phyloP scores from a whole-genome alignment of 805 yeast genomes.

The Clavispora phyllophila region DNA sequence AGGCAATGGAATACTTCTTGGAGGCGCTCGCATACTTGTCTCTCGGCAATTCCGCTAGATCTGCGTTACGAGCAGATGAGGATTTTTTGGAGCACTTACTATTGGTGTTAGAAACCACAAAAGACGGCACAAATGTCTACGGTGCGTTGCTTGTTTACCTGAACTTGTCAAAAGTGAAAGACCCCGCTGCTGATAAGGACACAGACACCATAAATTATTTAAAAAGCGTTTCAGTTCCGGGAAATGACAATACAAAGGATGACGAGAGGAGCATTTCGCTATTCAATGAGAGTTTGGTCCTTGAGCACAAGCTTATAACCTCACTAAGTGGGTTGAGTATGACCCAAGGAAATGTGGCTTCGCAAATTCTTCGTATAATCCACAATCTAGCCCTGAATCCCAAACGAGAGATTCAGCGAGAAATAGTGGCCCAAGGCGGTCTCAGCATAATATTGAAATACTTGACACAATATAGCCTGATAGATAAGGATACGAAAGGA shows the following conservation, averaged over 20 bases:
- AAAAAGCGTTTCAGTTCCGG: constrained; percentile 28
- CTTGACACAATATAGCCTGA: constrained; percentile 25
- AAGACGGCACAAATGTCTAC: constrained; percentile 20
- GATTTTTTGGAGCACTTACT: constrained; percentile 10
- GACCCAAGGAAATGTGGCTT: constrained; percentile 1
- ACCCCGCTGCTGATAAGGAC: constrained; percentile 21
- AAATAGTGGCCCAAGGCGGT: constrained; percentile 45
- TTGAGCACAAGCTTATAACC: constrained; percentile 19
- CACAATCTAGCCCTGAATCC: constrained; percentile 29
- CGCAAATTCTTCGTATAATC: constrained; percentile 23
- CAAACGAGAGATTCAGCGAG: constrained; percentile 21
- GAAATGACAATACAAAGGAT: constrained; percentile 19
- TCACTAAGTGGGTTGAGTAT: constrained; percentile 4
- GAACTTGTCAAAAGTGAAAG: constrained; percentile 33
- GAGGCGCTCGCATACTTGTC: constrained; percentile 14
- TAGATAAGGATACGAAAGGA: constrained; percentile 10
- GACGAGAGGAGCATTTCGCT: constrained; percentile 21
- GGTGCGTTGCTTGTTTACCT: constrained; percentile 40
- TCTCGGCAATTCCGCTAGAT: constrained; percentile 7
- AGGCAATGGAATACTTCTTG: constrained; percentile 3
- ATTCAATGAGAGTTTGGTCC: constrained; percentile 27
- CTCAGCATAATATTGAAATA: constrained; percentile 35
- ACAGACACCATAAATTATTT: constrained; percentile 32
- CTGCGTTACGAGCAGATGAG: constrained; percentile 9
- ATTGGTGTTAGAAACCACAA: constrained; percentile 10